phyloP scores from a whole-genome alignment of 73 alveolate genomes.

The Paramecium primaurelia region DNA sequence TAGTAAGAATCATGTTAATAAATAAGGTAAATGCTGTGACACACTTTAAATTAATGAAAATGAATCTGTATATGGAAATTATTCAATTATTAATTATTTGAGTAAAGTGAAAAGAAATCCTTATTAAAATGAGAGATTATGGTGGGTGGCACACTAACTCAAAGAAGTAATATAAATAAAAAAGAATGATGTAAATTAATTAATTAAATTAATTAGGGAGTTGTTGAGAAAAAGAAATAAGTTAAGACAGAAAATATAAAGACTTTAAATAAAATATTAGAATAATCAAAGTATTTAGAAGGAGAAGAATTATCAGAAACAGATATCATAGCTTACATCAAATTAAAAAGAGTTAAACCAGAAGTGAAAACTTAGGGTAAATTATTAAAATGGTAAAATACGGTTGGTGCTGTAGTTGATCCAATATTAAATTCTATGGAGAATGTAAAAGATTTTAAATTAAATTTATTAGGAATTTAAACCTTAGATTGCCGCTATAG shows the following conservation, averaged over 20 bases:
- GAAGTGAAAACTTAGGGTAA: neutral
- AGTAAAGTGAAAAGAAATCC: neutral
- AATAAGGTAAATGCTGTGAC: neutral
- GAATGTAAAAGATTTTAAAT: neutral
- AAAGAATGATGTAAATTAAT: neutral
- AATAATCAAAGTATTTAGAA: neutral
- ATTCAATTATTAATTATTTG: neutral
- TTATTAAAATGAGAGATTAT: neutral
- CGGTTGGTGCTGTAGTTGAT: neutral
- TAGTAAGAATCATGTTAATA: neutral
- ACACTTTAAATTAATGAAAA: neutral
- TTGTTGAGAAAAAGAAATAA: neutral
- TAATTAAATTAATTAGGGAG: neutral
- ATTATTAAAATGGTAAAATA: neutral
- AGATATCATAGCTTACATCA: neutral
- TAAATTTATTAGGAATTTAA: neutral
- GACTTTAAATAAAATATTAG: neutral
- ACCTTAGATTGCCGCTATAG: neutral
- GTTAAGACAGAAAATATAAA: neutral
- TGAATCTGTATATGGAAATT: neutral
- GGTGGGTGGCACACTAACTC: neutral
- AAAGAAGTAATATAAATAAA: neutral
- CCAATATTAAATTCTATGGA: neutral
- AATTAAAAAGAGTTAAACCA: neutral
- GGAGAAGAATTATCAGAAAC: conserved; percentile 8